These are phyloP conservation scores for Marasmius oreades DNA, from an alignment of 1,284 basidiomycete species.

Conservation along the genomic window DNA sequence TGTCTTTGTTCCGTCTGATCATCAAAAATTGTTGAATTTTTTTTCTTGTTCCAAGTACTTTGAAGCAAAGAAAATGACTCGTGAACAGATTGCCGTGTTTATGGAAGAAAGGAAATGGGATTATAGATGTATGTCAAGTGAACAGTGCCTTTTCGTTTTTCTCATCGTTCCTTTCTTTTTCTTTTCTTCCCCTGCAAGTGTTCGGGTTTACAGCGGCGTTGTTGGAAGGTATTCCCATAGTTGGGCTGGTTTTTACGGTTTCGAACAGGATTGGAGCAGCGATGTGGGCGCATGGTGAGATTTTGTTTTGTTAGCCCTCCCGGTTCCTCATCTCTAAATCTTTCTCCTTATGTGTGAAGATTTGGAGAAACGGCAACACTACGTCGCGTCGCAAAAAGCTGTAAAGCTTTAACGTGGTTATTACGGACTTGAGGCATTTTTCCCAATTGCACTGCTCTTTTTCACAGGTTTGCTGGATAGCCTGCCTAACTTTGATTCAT, in stretches of 20 bases:
- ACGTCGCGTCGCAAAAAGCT: constrained; percentile 33
- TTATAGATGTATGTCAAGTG: constrained; percentile 56
- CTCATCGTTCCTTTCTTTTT: not conserved
- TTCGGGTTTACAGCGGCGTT: constrained; percentile 82
- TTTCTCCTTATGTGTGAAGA: constrained; percentile 34
- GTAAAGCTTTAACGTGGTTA: not conserved
- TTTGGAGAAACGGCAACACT: constrained; percentile 78
- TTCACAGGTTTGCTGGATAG: no score
- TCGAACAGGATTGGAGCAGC: constrained; percentile 86
- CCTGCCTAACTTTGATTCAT: no score
- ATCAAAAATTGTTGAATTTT: no score
- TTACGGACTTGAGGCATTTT: no score
- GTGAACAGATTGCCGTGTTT: constrained; percentile 65
- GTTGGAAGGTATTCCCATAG: constrained; percentile 73
- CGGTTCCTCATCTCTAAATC: constrained; percentile 3
- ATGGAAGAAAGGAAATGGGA: constrained; percentile 87
- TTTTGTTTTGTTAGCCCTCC: constrained; percentile 6
- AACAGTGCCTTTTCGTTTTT: not conserved
- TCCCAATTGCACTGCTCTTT: no score
- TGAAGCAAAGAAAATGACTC: constrained; percentile 74
- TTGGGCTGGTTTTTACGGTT: constrained; percentile 77
- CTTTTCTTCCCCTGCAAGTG: no score
- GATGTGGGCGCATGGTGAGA: constrained; percentile 85
- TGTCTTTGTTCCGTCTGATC: constrained; percentile 6
- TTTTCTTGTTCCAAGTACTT: constrained; percentile 57